Base-by-base conservation (phyloP, 2,329 filamentous ascomycete genomes). In the Chrysoporthe cubensis region DNA sequence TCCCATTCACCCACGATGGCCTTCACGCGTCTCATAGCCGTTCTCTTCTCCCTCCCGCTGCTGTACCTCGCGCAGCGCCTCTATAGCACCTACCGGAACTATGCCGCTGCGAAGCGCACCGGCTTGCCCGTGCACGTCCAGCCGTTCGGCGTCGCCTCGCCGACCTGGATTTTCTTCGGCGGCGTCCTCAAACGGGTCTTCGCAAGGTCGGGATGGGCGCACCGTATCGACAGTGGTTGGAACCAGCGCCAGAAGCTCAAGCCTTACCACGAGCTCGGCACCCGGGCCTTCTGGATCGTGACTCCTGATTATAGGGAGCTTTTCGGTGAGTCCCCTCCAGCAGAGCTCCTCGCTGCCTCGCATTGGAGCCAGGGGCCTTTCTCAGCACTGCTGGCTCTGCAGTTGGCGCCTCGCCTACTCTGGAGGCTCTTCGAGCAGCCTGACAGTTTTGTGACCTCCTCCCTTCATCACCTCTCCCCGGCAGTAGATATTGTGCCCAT, bases 81-180 rank as follows among this genome's bases (percentile, higher is more conserved):
- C 40, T 40, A 11, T 18, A n/a, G 9, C 40, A 11, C 37, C 16
- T 44, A 34, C 9, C 61, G 58, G 14, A 72, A 73, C 57, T 74
- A 74, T 61, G 8, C 44, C 26, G 54, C 48, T 4, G 77, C 77
- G 14, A 72, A 73, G 57, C 74, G 65, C 7, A 72, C 77, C 18
- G 76, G 76, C 18, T 62, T 77, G 1, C 77, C 75, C 21, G 72
- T 78, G 9, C 75, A 75, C 14, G 40, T 78, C 52, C 74, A 78
- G 8, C 76, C 74, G 18, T 73, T 79, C 65, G 73, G 71, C 64
- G 3, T 58, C 40, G 14, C 32, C 42, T 65, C 63, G 40, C 52
- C 52, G 4, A 18, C 37, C 21, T 65, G 63, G 63, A 9, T 65
- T 11, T 18, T 65, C 52, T 57, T 57, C 42, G 32, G 56, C 16